phyloP scores from a whole-genome alignment of 305 asterid species.

The Solanum hybrid region DNA sequence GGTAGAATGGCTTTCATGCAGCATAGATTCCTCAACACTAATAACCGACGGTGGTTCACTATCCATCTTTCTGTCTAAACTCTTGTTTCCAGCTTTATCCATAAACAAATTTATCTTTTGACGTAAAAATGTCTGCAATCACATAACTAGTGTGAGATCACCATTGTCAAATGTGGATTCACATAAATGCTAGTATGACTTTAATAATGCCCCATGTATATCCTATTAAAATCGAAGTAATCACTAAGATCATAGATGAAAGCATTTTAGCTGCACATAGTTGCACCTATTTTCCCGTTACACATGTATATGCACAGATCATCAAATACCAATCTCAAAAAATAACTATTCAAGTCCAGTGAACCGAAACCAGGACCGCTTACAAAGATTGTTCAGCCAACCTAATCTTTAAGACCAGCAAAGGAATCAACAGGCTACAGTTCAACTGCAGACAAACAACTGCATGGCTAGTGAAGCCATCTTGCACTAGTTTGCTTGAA shows the following conservation, averaged over 20 bases:
- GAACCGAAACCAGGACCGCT: neutral
- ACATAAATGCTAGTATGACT: neutral
- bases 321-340: neutral
- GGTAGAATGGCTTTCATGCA: conserved; percentile 17
- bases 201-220: neutral
- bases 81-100: conserved; percentile 43
- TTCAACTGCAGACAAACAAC: neutral
- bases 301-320: neutral
- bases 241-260: neutral
- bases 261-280: neutral
- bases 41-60: conserved; percentile 14
- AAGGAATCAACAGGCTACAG: neutral
- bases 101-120: conserved; percentile 64
- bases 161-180: neutral
- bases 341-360: neutral
- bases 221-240: neutral
- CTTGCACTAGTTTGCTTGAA: neutral
- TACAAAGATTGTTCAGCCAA: neutral
- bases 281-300: neutral
- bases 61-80: conserved; percentile 22
- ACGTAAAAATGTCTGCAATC: conserved; percentile 75
- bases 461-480: neutral
- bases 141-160: neutral
- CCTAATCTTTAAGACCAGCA: neutral
- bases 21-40: conserved; percentile 22